Percentiles rank a stretch among this genome's conserved stretches.
phyloP scores from a whole-genome alignment of 768 basidiomycete species.

The Rhizopogon vulgaris region DNA sequence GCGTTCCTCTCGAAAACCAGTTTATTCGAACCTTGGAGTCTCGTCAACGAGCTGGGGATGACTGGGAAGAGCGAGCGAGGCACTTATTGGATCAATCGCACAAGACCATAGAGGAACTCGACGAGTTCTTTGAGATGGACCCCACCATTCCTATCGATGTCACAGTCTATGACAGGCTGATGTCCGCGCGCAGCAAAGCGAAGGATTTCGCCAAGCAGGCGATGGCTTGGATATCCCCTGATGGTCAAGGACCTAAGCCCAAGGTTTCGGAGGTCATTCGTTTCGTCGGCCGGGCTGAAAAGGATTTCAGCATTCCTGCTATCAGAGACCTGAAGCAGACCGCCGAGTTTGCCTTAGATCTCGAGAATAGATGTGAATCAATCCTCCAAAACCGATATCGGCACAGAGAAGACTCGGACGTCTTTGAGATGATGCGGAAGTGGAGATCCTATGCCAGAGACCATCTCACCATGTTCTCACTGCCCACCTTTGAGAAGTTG shows the following conservation, averaged over 20 bases:
- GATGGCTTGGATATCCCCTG: constrained; percentile 59
- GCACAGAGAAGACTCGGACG: constrained; percentile 49
- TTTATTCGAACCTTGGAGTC: constrained; percentile 58
- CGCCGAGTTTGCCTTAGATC: constrained; percentile 71
- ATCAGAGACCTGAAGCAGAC: constrained; percentile 61
- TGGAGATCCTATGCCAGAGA: constrained; percentile 71
- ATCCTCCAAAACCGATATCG: constrained; percentile 62
- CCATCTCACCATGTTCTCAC: constrained; percentile 65
- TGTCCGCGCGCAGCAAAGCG: constrained; percentile 60
- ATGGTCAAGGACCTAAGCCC: constrained; percentile 49
- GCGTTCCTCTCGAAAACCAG: constrained; percentile 57
- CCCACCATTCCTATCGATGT: constrained; percentile 64
- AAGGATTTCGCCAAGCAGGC: constrained; percentile 79
- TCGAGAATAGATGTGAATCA: constrained; percentile 69
- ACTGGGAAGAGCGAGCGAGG: constrained; percentile 73
- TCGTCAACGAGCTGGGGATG: constrained; percentile 60
- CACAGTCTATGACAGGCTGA: constrained; percentile 58
- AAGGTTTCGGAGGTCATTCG: constrained; percentile 63
- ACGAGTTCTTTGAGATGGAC: constrained; percentile 63
- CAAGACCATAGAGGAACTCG: constrained; percentile 73
- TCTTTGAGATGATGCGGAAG: constrained; percentile 65
- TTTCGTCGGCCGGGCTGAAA: constrained; percentile 65
- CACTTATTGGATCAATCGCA: constrained; percentile 58
- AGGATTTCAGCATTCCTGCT: constrained; percentile 67
- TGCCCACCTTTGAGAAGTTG: constrained; percentile 69